Evolutionary conservation across 2,329 filamentous ascomycete species (phyloP), one percentile per base, ranked within the genome.

Genomic region (Didymella sp.): DNA sequence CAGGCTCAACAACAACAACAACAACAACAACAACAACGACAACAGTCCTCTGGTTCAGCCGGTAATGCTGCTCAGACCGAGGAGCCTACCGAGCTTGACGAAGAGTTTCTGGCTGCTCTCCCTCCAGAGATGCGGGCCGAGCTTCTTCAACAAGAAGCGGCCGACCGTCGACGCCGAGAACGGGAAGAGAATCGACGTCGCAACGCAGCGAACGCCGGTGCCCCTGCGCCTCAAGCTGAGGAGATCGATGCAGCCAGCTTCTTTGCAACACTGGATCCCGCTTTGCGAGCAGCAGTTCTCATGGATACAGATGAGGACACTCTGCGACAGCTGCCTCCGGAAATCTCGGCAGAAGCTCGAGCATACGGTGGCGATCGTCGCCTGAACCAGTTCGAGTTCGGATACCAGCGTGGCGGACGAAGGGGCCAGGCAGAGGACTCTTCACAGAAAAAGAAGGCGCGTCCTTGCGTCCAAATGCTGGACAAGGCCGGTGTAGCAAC

Each of bases 161-260:
- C 89, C 72, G 94, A 97, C 71, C 90, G 92, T 62, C 92, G 94
- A 56, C 89, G 93, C 38, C 89, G 92, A 42, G 90, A 96, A 70
- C 89, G 92, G 50, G 91, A 96, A 69, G 90, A 91, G 69, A 85
- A 86, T 44, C 89, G 90, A 55, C 87, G 92, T 55, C 86, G 88
- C 71, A 83, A 82, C 25, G 82, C 85, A 30, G 78, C 80, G 22
- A 79, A 71, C 62, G 77, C 77, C 58, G 78, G 78, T 59, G 78
- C 70, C 13, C 77, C 77, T 60, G 78, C 78, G 58, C 78, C 70
- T 27, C 67, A 70, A 51, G 66, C 62, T 24, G 85, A 89, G 64
- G 93, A 98, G 7, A 96, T 98, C 88, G 93, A 97, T 74, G 84
- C 92, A 37, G 92, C 92, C 28, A 96, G 91, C 74, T 97, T 99